Evolutionary conservation across 495 filamentous ascomycete genomes (phyloP), one percentile per base, ranked within the genome.

Genomic region (Hypoxylon fragiforme): DNA sequence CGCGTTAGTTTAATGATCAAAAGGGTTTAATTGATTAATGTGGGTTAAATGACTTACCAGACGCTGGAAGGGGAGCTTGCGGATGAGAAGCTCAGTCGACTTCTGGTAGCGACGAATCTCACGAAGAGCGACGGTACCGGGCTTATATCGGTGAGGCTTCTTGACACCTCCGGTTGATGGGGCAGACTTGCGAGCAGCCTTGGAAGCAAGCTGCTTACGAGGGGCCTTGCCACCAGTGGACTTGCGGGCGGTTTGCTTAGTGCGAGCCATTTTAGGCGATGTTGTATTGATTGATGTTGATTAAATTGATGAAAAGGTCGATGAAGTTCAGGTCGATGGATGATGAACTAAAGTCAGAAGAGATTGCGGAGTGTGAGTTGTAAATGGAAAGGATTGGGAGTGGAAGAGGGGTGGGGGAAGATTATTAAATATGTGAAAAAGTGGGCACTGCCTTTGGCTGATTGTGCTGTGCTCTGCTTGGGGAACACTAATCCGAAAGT

Each of bases 41-140:
- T 11, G 44, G 50, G 3, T 32, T 5, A 32, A 16, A 16, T 15
- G 39, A 73, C 76, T 70, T 75, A 79, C 94, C 70, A 99, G 84
- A 81, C 94, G 95, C 86, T 99, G 94, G 89, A 99, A 99, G 72
- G 94, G 94, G 67, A 99, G 91, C 90, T 99, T 99, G 86, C 94
- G 94, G 86, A 99, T 99, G 68, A 99, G 77, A 56, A 99, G 92
- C 90, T 99, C 94, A 69, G 94, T 99, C 65, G 91, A 96, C 86
- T 99, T 99, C 86, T 99, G 94, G 87, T 99, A 99, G 72, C 94
- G 94, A 92, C 94, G 95, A 75, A 99, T 99, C 83, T 99, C 94
- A 92, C 94, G 94, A 68, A 99, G 94, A 92, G 94, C 94, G 88
- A 99, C 94, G 81, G 94, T 99, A 92, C 92, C 92, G 73, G 94